Conservation (phyloP, 1,284 basidiomycete genomes). For the Ganoderma resinaceum region DNA sequence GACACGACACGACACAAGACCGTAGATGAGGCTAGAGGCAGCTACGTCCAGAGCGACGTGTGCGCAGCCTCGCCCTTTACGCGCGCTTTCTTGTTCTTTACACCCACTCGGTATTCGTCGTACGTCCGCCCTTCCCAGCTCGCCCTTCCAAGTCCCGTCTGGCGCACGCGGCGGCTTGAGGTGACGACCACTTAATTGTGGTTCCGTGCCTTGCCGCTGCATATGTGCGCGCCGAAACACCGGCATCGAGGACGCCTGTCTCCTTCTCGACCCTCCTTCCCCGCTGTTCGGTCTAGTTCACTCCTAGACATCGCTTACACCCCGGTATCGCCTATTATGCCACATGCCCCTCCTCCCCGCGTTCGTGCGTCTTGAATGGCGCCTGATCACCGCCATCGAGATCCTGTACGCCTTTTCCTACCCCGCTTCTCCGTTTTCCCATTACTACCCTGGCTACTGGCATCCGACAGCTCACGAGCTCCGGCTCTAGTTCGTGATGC, state of each 20-base stretch:
- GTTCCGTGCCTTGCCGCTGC: constrained; percentile 65
- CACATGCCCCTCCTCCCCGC: constrained; percentile 27
- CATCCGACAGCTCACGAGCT: constrained; percentile 28
- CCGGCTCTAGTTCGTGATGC: constrained; percentile 29
- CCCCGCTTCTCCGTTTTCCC: constrained; percentile 24
- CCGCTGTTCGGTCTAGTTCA: constrained; percentile 26
- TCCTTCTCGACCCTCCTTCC: constrained; percentile 31
- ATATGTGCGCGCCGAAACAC: constrained; percentile 66
- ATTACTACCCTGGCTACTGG: constrained; percentile 28
- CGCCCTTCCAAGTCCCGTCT: constrained; percentile 58
- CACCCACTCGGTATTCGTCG: constrained; percentile 37
- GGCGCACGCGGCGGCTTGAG: constrained; percentile 49
- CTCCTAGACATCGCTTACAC: constrained; percentile 22
- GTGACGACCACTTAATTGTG: constrained; percentile 80
- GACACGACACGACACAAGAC: constrained; percentile 78
- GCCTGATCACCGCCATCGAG: constrained; percentile 41
- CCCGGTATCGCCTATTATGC: constrained; percentile 29
- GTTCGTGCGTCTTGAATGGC: constrained; percentile 27
- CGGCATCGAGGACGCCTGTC: constrained; percentile 51
- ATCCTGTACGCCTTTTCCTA: constrained; percentile 20
- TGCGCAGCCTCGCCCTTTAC: constrained; percentile 58
- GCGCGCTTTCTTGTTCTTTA: constrained; percentile 62
- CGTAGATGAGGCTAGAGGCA: constrained; percentile 58
- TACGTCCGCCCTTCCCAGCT: constrained; percentile 48
- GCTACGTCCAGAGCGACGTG: constrained; percentile 49